phyloP scores from a whole-genome alignment of 345 rosid species.

The Odontarrhena argentea region DNA sequence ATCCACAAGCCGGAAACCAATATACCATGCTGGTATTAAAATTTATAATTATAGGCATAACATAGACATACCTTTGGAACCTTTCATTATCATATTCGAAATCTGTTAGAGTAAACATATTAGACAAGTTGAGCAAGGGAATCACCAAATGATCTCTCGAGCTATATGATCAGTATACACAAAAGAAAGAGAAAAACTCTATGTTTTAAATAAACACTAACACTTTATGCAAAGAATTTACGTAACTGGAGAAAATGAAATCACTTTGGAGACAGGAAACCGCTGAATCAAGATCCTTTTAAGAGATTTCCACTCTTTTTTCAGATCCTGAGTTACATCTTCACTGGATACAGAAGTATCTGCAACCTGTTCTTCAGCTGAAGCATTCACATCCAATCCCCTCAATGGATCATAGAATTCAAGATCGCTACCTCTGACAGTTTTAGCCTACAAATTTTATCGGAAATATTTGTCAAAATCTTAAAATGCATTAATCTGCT shows the following conservation, averaged over 20 bases:
- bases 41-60: background rate
- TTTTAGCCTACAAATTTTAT: conserved; percentile 41
- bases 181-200: background rate
- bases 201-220: background rate
- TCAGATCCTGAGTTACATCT: conserved; percentile 41
- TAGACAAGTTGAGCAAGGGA: conserved; percentile 10
- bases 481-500: conserved; percentile 2
- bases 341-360: conserved; percentile 37
- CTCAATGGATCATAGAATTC: conserved; percentile 79
- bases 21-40: conserved; percentile 16
- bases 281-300: conserved; percentile 83
- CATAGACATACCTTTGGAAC: conserved; percentile 56
- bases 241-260: conserved; percentile 70
- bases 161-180: conserved; percentile 9
- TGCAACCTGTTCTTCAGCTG: conserved; percentile 40
- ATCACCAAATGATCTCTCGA: conserved; percentile 15
- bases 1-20: conserved; percentile 23
- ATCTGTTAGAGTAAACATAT: conserved; percentile 48
- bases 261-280: conserved; percentile 77
- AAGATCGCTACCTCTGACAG: conserved; percentile 32
- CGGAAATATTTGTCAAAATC: conserved; percentile 2
- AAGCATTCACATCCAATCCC: conserved; percentile 41
- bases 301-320: conserved; percentile 75
- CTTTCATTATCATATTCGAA: conserved; percentile 62
- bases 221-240: background rate